These are phyloP conservation scores for Saccharomyces uvarum DNA, from an alignment of 1,139 yeast species.

Conservation along the genomic window DNA sequence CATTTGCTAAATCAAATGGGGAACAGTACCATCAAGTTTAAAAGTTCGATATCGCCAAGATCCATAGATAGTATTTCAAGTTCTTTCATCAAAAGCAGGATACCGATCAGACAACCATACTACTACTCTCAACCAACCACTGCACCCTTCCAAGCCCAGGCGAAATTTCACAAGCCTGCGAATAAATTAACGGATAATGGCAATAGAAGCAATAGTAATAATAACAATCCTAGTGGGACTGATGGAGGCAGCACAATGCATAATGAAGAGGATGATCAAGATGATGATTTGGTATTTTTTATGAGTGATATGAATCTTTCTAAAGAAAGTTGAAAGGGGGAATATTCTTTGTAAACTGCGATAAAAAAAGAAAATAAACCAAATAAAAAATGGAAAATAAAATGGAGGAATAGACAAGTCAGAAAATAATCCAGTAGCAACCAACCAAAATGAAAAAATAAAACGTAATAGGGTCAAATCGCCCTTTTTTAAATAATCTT, in stretches of 20 bases:
- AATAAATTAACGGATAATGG: conserved; percentile 27
- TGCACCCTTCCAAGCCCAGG: conserved; percentile 35
- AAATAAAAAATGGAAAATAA: no score
- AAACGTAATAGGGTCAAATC: background rate
- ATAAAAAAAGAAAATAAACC: background rate
- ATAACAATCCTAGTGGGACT: conserved; percentile 6
- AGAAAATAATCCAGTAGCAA: background rate
- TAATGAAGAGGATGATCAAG: conserved; percentile 45
- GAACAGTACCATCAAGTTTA: conserved; percentile 7
- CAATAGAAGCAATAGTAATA: conserved; percentile 2
- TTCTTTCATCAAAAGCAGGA: conserved; percentile 20
- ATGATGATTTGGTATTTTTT: conserved; percentile 75
- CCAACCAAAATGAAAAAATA: background rate
- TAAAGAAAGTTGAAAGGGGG: conserved; percentile 5
- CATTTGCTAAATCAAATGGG: conserved; percentile 9
- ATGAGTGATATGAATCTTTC: conserved; percentile 77
- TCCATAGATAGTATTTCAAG: conserved; percentile 26
- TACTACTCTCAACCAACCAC: conserved; percentile 34
- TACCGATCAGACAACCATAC: conserved; percentile 27
- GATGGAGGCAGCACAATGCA: conserved; percentile 4
- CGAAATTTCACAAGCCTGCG: conserved; percentile 32
- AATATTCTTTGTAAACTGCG: background rate
- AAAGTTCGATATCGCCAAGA: conserved; percentile 22
- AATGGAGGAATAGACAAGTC: background rate
- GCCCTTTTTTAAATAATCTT: background rate